phyloP scores from a whole-genome alignment of 495 filamentous ascomycete genomes.

The Tuber melanosporum region DNA sequence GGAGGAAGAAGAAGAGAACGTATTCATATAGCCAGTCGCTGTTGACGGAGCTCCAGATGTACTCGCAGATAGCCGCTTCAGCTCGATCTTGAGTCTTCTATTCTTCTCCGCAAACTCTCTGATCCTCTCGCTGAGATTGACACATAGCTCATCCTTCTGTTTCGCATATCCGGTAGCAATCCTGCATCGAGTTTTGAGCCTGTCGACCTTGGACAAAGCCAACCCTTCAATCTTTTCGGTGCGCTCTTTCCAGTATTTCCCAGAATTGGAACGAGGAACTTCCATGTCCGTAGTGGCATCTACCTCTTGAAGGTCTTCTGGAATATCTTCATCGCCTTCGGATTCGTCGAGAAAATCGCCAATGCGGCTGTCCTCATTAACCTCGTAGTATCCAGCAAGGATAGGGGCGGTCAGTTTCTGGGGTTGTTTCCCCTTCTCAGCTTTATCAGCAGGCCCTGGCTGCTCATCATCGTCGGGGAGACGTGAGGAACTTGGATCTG shows the following conservation, averaged over 20 bases:
- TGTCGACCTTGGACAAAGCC: conserved; percentile 71
- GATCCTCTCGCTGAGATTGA: conserved; percentile 64
- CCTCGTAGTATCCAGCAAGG: conserved; percentile 37
- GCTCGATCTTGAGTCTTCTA: conserved; percentile 50
- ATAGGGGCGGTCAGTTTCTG: conserved; percentile 37
- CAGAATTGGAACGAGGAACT: conserved; percentile 74
- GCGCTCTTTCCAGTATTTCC: conserved; percentile 88
- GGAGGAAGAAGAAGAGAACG: not conserved
- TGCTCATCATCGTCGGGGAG: conserved; percentile 35
- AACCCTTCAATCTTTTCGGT: conserved; percentile 75
- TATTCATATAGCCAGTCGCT: conserved; percentile 21
- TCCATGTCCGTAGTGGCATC: conserved; percentile 72
- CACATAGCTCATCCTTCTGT: conserved; percentile 77
- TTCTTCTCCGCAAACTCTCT: conserved; percentile 56
- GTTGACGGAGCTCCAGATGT: conserved; percentile 28
- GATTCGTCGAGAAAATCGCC: conserved; percentile 30
- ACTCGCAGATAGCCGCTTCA: conserved; percentile 31
- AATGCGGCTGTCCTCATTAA: conserved; percentile 37
- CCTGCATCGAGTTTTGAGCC: conserved; percentile 69
- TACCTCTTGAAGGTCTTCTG: conserved; percentile 43
- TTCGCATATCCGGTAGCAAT: conserved; percentile 82
- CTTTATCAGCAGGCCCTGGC: conserved; percentile 43
- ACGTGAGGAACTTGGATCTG: conserved; percentile 26
- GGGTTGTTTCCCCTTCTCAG: conserved; percentile 25
- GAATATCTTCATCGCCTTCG: conserved; percentile 38